Base-by-base conservation (phyloP, 164 flowering plant species). In the Chloranthus sessilifolius region DNA sequence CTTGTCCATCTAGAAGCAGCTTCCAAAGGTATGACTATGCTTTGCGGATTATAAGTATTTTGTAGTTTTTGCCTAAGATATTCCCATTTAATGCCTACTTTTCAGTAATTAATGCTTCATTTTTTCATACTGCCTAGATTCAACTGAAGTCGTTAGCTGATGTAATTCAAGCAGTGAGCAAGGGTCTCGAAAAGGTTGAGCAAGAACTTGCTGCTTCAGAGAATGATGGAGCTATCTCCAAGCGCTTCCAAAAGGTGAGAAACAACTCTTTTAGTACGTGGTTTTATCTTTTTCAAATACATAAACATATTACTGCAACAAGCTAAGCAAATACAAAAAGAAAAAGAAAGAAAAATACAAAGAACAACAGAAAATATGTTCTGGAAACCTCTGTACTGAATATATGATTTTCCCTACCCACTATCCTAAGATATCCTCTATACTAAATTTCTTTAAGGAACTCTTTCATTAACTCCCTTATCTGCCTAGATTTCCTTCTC, bases 151-250 rank as follows among this genome's bases (percentile, higher is more conserved):
- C 81, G 26, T 62, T 94, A 70, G 99, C 99, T 62, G 99, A 94
- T 74, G 99, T 89, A 75, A 94, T 94, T 97, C 99, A 94, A 87
- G 96, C 99, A 23, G 95, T 87, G 42, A 94, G 88, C 53, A 94
- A 85, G 71, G 99, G 99, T 59, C 96, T 94, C 62, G 99, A 87
- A 68, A 94, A 94, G 71, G 99, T 94, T 59, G 97, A 84, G 60
- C 92, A 78, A 60, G 99, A 94, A 69, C 86, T 94, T 12, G 37
- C 86, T 66, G 90, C 85, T 42, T 81, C 95, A 51, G 92, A 78
- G 35, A 74, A 73, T 67, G 99, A 94, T 74, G 99, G 99, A 58
- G 78, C 67, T 36, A 68, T 94, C 43, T 89, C 97, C 47, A 39
- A 39, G 0, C 94, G 95, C 51, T 94, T 94, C 62, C 85, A 74